Evolutionary conservation across 306 rosid genomes (phyloP).

Genomic region (Rosa lucieae): DNA sequence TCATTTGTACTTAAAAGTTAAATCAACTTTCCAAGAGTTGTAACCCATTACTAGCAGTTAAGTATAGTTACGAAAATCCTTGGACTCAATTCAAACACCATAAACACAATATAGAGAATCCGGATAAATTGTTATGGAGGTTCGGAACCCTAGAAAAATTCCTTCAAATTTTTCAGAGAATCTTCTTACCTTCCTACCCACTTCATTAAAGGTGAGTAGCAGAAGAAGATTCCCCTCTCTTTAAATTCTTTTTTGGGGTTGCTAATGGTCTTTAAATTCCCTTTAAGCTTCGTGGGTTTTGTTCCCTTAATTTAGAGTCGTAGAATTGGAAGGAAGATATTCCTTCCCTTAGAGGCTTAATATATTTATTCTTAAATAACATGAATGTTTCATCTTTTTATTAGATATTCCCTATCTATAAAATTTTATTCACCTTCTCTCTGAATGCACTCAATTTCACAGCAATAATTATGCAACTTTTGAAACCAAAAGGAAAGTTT

Average conservation of each 20-base stretch:
- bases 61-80: not conserved
- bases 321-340: constrained; percentile 94
- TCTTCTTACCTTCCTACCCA: constrained; percentile 98
- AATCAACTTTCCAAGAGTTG: not conserved
- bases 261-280: constrained; percentile 18
- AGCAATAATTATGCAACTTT: constrained; percentile 76
- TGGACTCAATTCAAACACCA: not conserved
- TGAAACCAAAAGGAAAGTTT: constrained; percentile 63
- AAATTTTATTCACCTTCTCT: constrained; percentile 18
- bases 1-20: constrained; percentile 8
- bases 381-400: constrained; percentile 65
- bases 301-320: constrained; percentile 92
- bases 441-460: constrained; percentile 71
- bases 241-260: constrained; percentile 56
- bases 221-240: constrained; percentile 75
- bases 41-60: constrained; percentile 6
- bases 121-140: constrained; percentile 29
- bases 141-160: constrained; percentile 39
- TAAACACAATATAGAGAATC: constrained; percentile 10
- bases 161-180: constrained; percentile 54
- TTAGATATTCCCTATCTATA: constrained; percentile 56
- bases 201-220: constrained; percentile 90
- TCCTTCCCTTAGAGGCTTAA: constrained; percentile 61
- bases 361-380: constrained; percentile 55
- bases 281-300: constrained; percentile 63